Base-by-base conservation (phyloP, 169 alveolate species). In the Plasmodium knowlesi region DNA sequence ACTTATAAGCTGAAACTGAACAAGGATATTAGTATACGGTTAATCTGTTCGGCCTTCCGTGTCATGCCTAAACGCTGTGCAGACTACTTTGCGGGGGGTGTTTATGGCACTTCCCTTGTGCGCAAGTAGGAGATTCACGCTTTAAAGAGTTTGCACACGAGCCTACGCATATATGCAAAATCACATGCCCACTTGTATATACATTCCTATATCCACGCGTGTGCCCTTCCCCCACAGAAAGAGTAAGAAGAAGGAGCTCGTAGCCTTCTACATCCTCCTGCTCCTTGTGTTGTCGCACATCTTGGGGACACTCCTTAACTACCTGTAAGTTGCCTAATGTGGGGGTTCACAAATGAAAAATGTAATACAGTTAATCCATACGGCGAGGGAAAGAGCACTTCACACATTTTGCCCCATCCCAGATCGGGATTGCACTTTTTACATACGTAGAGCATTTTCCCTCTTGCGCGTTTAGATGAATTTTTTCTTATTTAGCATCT, bases 31-130 rank as follows among this genome's bases (percentile, higher is more conserved):
- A 79, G 90, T 28, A 79, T 73, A 9, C 61, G 73, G 12, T 37
- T 88, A 22, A 88, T 88, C 8, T 88, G 94, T 28, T 79, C 94
- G 5, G 94, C 94, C 72, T 88, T 88, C 82, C 80, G 82, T 41
- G 71, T 14, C 32, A 88, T 88, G 89, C 94, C 94, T 5, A 28
- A 71, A 14, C 30, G 71, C n/a, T 88, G 94, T 28, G 32, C 25
- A 14, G 76, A 88, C 12, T 88, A 88, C 50, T 28, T 88, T 12
- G 32, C 39, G 28, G 84, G 73, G 2, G 83, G 76, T 5, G 8
- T 19, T n/a, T 39, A 19, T 22, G 32, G 30, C 30, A 14, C 83
- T 32, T 39, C 41, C 14, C 50, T 39, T 1, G 91, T 25, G 57
- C 22, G 41, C 6, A 54, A 39, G 91, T 82, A 82, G 41, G 32